Base-by-base conservation (phyloP, 1,284 basidiomycete species). In the Phellopilus nigrolimitatus region DNA sequence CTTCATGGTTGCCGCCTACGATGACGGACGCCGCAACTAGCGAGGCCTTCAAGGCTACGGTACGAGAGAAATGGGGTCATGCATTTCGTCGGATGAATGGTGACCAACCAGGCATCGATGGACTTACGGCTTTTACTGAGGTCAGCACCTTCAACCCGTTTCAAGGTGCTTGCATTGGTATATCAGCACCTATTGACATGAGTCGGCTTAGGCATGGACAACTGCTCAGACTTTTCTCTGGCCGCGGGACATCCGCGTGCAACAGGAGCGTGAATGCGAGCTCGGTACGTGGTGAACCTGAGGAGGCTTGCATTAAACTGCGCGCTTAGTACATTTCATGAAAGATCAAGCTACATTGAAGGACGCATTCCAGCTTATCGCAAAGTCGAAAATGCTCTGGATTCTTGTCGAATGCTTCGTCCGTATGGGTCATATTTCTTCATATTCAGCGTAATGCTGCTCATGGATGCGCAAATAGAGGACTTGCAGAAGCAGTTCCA, bases 31-130 rank as follows among this genome's bases (percentile, higher is more conserved):
- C 36, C 2, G 19, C 45, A 33, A 9, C 19, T 10, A 48, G 37
- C 27, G 48, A 49, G 28, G 33, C 37, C 42, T 44, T 52, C 34
- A 49, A 46, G 34, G 46, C 27, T n/a, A 25, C 34, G 12, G 54
- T 51, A 7, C 44, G 46, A 19, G 38, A 51, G 25, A 56, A 56
- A 39, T 88, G 85, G 85, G 80, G 85, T 57, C 75, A 81, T 25
- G 72, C 81, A 0, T 87, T 88, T 61, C 66, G 71, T 15, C 75
- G 82, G 17, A 68, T 88, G 44, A 88, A 88, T 60, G 72, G 75
- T 21, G 67, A 69, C 8, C 70, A 81, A 41, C 76, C 76, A 39
- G 84, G 84, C 4, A 84, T 87, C 52, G 66, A 76, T 8, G 85
- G 86, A 8, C 70, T 88, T 7, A 68, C 87, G 61, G 64, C 68